phyloP scores from a whole-genome alignment of 2,329 filamentous ascomycete species.

The Pseudocercospora pini-densiflorae region DNA sequence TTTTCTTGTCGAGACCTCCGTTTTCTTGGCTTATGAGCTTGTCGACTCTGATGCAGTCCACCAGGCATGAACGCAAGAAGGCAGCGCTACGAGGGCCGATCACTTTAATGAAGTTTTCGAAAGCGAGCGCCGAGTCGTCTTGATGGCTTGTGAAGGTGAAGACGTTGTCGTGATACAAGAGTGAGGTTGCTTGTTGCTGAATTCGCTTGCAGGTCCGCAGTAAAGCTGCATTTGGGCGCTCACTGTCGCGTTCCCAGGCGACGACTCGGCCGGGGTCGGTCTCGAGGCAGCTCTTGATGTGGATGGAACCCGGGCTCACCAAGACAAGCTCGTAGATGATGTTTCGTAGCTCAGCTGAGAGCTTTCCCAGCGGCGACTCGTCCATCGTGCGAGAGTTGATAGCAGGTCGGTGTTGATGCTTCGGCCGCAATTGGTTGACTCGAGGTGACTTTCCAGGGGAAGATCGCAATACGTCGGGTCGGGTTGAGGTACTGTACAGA shows the following conservation, averaged over 20 bases:
- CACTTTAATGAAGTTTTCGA: neutral
- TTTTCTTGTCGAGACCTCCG: neutral
- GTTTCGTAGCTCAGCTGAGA: slow-evolving; percentile 1
- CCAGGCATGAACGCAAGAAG: neutral
- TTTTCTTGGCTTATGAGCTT: neutral
- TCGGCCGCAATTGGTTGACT: no score
- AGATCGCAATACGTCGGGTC: no score
- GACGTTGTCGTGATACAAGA: neutral
- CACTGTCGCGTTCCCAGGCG: neutral
- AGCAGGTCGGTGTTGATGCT: neutral
- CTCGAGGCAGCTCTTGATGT: neutral
- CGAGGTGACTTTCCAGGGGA: no score
- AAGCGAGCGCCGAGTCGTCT: neutral
- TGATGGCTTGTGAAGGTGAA: neutral
- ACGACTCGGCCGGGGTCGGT: neutral
- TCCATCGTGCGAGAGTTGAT: neutral
- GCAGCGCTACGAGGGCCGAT: neutral
- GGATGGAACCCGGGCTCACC: neutral
- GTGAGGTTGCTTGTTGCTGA: slow-evolving; percentile 32
- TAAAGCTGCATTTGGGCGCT: slow-evolving; percentile 19
- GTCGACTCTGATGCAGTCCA: neutral
- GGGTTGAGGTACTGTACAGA: neutral
- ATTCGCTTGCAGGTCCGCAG: slow-evolving; percentile 36
- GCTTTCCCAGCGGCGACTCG: neutral
- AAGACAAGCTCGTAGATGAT: neutral